Evolutionary conservation across 257 asterid genomes (phyloP).

Genomic region (Cynanchum wilfordii): DNA sequence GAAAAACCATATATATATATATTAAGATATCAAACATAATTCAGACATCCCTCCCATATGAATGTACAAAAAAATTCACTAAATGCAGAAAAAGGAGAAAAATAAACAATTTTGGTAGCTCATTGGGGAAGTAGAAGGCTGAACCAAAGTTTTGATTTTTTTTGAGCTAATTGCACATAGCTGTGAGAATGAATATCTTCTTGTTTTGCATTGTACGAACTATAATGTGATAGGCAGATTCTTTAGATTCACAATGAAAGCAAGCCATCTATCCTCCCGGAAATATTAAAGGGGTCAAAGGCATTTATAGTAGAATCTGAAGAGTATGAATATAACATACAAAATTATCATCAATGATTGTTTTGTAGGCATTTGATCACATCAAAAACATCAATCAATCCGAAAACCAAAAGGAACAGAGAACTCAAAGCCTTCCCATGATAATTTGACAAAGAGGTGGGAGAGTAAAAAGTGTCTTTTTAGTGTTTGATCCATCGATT

Average conservation of each 20-base stretch:
- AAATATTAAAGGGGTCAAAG: background rate
- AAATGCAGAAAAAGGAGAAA: background rate
- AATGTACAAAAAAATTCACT: background rate
- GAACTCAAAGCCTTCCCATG: no score
- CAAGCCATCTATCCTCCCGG: background rate
- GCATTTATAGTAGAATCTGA: background rate
- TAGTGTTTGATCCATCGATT: conserved; percentile 3
- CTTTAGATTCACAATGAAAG: background rate
- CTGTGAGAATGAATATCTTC: background rate
- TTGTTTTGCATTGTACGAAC: background rate
- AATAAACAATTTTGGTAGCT: background rate
- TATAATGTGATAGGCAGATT: background rate
- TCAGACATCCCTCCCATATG: no score
- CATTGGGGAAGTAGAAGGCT: background rate
- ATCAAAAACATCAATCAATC: no score
- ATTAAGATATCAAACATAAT: background rate
- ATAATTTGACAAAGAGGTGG: no score
- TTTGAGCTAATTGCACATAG: background rate
- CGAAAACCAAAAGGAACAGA: no score
- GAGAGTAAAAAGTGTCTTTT: background rate
- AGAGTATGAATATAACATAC: background rate
- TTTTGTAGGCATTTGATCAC: no score
- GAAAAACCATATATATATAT: background rate
- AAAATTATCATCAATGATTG: background rate
- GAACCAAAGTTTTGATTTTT: background rate